phyloP scores from a whole-genome alignment of 2,329 filamentous ascomycete genomes.

The Aspergillus hortae region DNA sequence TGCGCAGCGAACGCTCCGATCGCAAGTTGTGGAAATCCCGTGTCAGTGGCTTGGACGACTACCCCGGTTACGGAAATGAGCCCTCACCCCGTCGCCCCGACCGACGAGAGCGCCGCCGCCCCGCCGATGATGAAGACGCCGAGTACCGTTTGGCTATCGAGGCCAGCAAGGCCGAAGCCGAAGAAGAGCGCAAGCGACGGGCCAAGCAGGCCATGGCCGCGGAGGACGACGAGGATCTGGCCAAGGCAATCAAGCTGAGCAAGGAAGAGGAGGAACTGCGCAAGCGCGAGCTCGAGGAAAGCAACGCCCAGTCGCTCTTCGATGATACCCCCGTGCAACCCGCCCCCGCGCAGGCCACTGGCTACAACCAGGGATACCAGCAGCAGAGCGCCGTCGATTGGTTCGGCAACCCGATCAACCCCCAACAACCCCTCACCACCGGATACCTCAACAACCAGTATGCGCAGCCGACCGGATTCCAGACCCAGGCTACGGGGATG shows the following conservation, averaged over 20 bases:
- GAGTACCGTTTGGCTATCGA: slow-evolving; percentile 90
- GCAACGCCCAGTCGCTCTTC: slow-evolving; percentile 82
- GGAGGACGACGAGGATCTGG: slow-evolving; percentile 85
- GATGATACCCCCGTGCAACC: slow-evolving; percentile 66
- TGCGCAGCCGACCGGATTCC: slow-evolving; percentile 73
- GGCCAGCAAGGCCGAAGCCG: slow-evolving; percentile 91
- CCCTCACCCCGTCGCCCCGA: slow-evolving; percentile 36
- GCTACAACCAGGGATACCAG: slow-evolving; percentile 95
- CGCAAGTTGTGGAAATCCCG: slow-evolving; percentile 95
- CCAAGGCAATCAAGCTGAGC: slow-evolving; percentile 92
- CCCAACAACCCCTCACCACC: slow-evolving; percentile 66
- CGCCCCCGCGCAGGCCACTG: slow-evolving; percentile 73
- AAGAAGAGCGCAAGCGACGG: slow-evolving; percentile 79
- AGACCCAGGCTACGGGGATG: slow-evolving; percentile 59
- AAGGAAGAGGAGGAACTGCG: slow-evolving; percentile 85
- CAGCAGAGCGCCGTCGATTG: slow-evolving; percentile 96
- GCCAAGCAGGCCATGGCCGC: slow-evolving; percentile 51
- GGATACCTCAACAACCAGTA: slow-evolving; percentile 66
- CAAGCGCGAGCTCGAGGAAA: slow-evolving; percentile 79
- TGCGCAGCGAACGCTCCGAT: slow-evolving; percentile 85
- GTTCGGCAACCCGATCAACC: slow-evolving; percentile 90
- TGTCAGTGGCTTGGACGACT: slow-evolving; percentile 86
- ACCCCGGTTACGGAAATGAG: slow-evolving; percentile 42
- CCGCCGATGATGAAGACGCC: slow-evolving; percentile 75
- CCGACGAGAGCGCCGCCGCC: slow-evolving; percentile 48